Evolutionary conservation across 805 yeast genomes (phyloP).

Genomic region (Candida khao-thaluensis): DNA sequence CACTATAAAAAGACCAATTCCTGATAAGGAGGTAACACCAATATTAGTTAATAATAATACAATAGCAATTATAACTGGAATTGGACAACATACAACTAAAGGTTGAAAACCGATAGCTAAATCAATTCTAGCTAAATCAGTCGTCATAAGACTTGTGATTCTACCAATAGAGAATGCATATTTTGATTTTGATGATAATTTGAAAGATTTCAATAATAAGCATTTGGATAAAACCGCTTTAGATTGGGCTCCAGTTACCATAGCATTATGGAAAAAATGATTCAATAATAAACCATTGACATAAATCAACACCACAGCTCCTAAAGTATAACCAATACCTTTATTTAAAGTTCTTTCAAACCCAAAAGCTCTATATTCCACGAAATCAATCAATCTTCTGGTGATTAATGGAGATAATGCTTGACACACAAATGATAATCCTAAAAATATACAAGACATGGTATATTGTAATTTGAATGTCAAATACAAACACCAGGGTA

Average conservation of each 20-base stretch:
- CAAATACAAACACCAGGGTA: conserved; percentile 46
- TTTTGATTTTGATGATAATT: conserved; percentile 32
- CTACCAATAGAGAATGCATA: conserved; percentile 38
- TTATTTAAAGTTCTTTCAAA: conserved; percentile 43
- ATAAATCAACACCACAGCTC: conserved; percentile 57
- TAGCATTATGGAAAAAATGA: conserved; percentile 43
- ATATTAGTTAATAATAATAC: conserved; percentile 34
- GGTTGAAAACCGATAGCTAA: conserved; percentile 46
- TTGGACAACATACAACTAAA: conserved; percentile 40
- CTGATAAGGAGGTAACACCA: conserved; percentile 41
- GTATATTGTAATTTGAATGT: conserved; percentile 50
- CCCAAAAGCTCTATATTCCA: conserved; percentile 46
- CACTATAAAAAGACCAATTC: conserved; percentile 40
- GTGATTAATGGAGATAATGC: conserved; percentile 68
- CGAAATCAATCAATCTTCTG: conserved; percentile 61
- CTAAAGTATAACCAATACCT: conserved; percentile 79
- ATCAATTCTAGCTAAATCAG: conserved; percentile 45
- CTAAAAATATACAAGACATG: conserved; percentile 40
- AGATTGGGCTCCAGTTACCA: conserved; percentile 42
- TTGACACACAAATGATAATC: conserved; percentile 45
- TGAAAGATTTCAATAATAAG: conserved; percentile 39
- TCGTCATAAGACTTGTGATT: conserved; percentile 41
- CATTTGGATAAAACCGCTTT: conserved; percentile 42
- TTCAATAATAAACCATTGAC: conserved; percentile 40
- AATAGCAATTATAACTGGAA: conserved; percentile 41